A percentile compares a stretch with the other conserved stretches of the same genome.
These are phyloP conservation scores for Gracilariopsis chorda DNA, from an alignment of 23 red algal genomes.

Conservation along the genomic window DNA sequence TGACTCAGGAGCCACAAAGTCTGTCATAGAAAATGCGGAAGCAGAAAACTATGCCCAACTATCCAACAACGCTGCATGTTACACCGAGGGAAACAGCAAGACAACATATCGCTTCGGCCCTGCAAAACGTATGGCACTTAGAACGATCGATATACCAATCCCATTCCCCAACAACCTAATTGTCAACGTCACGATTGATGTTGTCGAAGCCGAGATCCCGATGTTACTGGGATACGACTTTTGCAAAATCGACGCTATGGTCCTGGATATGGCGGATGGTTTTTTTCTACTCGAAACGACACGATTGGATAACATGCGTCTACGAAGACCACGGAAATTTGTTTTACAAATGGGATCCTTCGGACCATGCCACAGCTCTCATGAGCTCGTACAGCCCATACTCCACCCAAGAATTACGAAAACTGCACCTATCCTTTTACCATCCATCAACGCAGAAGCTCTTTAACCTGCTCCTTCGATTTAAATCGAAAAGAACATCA, in stretches of 20 bases:
- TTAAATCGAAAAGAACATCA: neutral
- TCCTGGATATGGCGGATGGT: neutral
- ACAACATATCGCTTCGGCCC: neutral
- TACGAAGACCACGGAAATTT: neutral
- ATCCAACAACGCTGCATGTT: neutral
- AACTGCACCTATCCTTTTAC: neutral
- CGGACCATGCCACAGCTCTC: too few species aligned
- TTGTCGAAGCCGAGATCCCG: neutral
- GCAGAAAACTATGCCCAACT: neutral
- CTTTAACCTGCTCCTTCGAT: neutral
- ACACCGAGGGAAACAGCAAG: too few species aligned
- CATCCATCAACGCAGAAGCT: constrained; percentile 11
- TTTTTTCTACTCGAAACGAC: neutral
- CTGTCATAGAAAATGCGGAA: neutral
- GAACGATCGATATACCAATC: neutral
- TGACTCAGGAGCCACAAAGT: neutral
- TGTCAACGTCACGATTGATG: neutral
- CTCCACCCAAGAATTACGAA: neutral
- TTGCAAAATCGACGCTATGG: neutral
- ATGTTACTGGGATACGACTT: neutral
- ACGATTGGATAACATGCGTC: neutral
- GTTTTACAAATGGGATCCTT: neutral
- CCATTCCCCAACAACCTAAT: neutral
- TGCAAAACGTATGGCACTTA: neutral
- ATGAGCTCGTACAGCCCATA: neutral